Base-by-base conservation (phyloP, 2,329 filamentous ascomycete species). In the Fusarium marasasianum region DNA sequence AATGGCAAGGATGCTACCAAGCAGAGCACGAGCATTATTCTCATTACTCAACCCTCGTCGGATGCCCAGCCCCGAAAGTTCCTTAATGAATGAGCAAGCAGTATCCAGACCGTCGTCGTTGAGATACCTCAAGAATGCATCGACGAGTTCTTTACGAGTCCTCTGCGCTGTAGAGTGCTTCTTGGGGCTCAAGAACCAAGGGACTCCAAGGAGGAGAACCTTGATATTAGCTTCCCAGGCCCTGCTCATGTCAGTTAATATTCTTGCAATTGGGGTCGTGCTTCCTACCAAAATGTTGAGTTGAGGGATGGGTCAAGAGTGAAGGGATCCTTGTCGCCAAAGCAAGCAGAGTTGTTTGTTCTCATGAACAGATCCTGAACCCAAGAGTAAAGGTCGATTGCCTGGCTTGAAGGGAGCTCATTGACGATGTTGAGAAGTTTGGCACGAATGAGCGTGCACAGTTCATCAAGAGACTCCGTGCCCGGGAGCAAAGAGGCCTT, bases 311-410 rank as follows among this genome's bases (percentile, higher is more conserved):
- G 62, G 0, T 75, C 53, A 6, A 73, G 2, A 1, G 60, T 73
- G 18, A 75, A 76, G 2, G 70, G 73, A 24, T 76, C 73, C 9
- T 75, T 75, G 3, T 66, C 40, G 1, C 72, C 72, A 63, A 75
- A 75, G 4, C 73, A 76, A 35, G 66, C 73, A 38, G 73, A 76
- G 18, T 73, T 76, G 17, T 76, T 76, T 14, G 73, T 69, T 45
- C 38, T 75, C 73, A 75, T 76, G 15, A 75, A 66, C 2, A 75
- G 50, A 10, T 73, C 58, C 13, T 55, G 73, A 20, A 76, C 47
- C 73, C 73, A 76, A 6, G 57, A 37, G 29, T 71, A 76, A 2
- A 76, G 61, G 6, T 71, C 54, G 11, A 75, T 71, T 4, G 43
- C 41, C 43, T 72, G 66, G 3, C 17, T 65, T 29, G 69, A 55